These are phyloP conservation scores for Solanum hybrid DNA, from an alignment of 305 asterid genomes.

Conservation along the genomic window DNA sequence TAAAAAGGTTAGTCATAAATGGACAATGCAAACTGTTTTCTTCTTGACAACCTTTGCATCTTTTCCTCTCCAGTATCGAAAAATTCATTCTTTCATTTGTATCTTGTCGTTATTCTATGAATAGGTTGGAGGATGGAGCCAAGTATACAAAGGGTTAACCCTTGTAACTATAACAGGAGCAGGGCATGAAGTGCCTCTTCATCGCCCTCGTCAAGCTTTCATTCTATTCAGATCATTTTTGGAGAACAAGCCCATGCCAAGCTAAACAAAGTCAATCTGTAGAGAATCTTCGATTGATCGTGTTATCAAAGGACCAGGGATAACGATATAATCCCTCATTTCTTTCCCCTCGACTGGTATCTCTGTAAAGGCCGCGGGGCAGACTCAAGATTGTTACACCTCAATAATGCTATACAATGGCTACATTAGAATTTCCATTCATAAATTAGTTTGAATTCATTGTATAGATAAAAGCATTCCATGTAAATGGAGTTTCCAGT, in stretches of 20 bases:
- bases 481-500: background rate
- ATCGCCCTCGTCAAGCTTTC: constrained; percentile 84
- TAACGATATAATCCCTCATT: background rate
- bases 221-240: constrained; percentile 65
- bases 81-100: background rate
- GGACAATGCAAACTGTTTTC: background rate
- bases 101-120: background rate
- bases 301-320: background rate
- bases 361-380: background rate
- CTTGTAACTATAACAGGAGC: constrained; percentile 85
- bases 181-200: constrained; percentile 96
- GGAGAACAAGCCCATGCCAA: constrained; percentile 67
- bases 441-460: background rate
- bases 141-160: constrained; percentile 74
- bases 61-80: background rate
- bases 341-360: background rate
- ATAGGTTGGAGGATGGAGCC: constrained; percentile 98
- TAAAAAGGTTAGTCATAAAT: constrained; percentile 36
- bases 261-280: constrained; percentile 10
- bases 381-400: background rate
- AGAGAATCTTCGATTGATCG: background rate
- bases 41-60: background rate
- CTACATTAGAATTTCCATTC: background rate
- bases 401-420: background rate
- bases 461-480: background rate